Evolutionary conservation across 345 rosid genomes (phyloP), one percentile per base, ranked within the genome.

Genomic region (Cardamine chenopodiifolia): DNA sequence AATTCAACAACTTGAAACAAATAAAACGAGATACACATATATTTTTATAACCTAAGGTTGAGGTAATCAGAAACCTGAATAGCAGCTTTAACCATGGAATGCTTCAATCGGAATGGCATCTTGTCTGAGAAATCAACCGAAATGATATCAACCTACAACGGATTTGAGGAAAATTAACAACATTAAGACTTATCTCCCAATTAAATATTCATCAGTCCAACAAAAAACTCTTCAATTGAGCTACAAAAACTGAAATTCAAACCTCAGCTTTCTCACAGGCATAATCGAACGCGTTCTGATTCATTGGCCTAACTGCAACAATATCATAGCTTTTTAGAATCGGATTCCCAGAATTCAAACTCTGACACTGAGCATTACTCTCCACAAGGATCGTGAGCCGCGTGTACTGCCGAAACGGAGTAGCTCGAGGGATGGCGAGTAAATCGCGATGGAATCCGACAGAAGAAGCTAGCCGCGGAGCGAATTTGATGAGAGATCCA

Each of bases 321-420:
- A 95, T 45, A 79, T 92, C 98, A 62, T 92, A 95, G 53, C 80
- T 92, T 74, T 89, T 90, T 48, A 92, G 45, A 53, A 92, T 42
- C 5, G 86, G 88, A 66, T 95, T 95, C 10, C 88, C 93, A 1
- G 90, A 62, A 49, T 89, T 95, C 60, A 95, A 83, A 12, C 80
- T 82, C 69, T 79, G 89, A 18, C 85, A 76, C 79, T 90, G 95
- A 59, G 89, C 69, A 1, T 76, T 61, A 15, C 57, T 79, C 20
- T 95, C 97, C 1, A 86, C 86, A 17, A 64, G 72, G 62, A 95
- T 88, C 0, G 96, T 89, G 73, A 92, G 81, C 67, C 98, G 96
- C 7, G 94, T 86, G 88, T 90, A 92, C 85, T 92, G 97, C 34
- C 96, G 89, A 84, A 89, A 90, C 60, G 97, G 86, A 22, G 92